A percentile compares a stretch with the other conserved stretches of the same genome.
Conservation (phyloP, 495 filamentous ascomycete species). For the Penicillium ochrochloron region DNA sequence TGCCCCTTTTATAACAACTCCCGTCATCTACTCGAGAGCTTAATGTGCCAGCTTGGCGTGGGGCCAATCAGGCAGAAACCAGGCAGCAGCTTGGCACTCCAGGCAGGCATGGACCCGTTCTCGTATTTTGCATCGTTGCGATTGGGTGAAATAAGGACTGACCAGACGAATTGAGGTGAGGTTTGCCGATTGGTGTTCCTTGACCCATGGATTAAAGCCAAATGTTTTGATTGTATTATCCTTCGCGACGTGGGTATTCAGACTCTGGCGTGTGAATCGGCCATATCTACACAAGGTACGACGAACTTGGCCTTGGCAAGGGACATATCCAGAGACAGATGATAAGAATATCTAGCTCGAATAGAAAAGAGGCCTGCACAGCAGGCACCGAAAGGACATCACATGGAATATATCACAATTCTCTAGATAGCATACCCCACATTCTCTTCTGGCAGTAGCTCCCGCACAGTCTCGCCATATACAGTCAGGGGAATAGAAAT, state of each 20-base stretch:
- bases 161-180: neutral
- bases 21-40: neutral
- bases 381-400: slow-evolving; percentile 9
- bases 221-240: no score
- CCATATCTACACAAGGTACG: neutral
- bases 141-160: neutral
- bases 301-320: neutral
- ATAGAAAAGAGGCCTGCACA: slow-evolving; percentile 15
- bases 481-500: slow-evolving; percentile 81
- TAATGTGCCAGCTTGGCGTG: neutral
- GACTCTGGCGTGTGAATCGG: no score
- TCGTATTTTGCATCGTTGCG: neutral
- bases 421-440: slow-evolving; percentile 50
- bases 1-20: neutral
- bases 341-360: slow-evolving; percentile 29
- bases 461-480: slow-evolving; percentile 69
- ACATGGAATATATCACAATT: slow-evolving; percentile 6
- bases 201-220: neutral
- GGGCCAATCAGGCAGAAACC: slow-evolving; percentile 1
- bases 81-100: slow-evolving; percentile 3
- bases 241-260: no score
- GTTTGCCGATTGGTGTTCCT: slow-evolving; percentile 6
- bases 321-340: slow-evolving; percentile 4
- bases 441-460: slow-evolving; percentile 49
- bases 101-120: neutral